Conservation (phyloP, 202 grass and related monocot species). For the Eragrostis tef region DNA sequence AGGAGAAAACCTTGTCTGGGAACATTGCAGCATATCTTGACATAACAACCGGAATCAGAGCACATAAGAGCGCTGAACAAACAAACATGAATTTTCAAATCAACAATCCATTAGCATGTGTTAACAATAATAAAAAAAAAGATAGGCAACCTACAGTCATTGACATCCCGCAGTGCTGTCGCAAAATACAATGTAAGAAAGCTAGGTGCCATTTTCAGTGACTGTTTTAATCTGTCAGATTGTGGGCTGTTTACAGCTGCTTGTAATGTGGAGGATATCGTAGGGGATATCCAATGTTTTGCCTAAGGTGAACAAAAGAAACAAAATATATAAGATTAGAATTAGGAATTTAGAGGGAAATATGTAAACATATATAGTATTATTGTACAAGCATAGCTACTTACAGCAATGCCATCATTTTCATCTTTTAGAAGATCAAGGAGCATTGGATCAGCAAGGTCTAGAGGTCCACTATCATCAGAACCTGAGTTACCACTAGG, state of each 20-base stretch:
- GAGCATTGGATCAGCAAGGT: slow-evolving; percentile 82
- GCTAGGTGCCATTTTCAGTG: slow-evolving; percentile 72
- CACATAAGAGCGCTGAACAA: slow-evolving; percentile 83
- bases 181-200: slow-evolving; percentile 78
- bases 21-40: slow-evolving; percentile 92
- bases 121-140: slow-evolving; percentile 5
- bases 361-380: slow-evolving; percentile 24
- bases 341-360: slow-evolving; percentile 13
- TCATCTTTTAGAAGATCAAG: slow-evolving; percentile 98
- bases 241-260: slow-evolving; percentile 64
- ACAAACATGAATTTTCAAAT: slow-evolving; percentile 38
- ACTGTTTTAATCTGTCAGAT: slow-evolving; percentile 80
- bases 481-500: slow-evolving; percentile 63
- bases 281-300: slow-evolving; percentile 92
- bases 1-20: slow-evolving; percentile 90
- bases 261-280: slow-evolving; percentile 74
- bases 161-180: slow-evolving; percentile 65
- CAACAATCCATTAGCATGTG: slow-evolving; percentile 24
- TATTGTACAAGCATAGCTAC: slow-evolving; percentile 33
- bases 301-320: slow-evolving; percentile 52
- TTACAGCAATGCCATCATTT: slow-evolving; percentile 93
- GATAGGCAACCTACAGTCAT: slow-evolving; percentile 62
- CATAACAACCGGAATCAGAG: slow-evolving; percentile 89
- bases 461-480: slow-evolving; percentile 75
- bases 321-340: neutral